These are phyloP conservation scores for Onygenales sp. DNA, from an alignment of 2,329 filamentous ascomycete species.

Conservation along the genomic window DNA sequence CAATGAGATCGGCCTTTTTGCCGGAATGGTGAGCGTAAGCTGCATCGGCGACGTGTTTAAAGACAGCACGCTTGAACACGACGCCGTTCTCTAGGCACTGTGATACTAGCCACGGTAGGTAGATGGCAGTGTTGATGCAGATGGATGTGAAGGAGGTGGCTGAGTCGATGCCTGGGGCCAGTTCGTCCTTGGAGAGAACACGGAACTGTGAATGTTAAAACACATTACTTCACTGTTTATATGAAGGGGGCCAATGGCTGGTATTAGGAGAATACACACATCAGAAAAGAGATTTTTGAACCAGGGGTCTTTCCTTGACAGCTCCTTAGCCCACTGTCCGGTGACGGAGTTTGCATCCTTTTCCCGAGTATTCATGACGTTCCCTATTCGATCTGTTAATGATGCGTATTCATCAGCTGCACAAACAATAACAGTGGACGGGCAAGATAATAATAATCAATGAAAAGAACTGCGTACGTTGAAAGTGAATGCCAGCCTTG, in stretches of 20 bases:
- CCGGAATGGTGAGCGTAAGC: constrained; percentile 49
- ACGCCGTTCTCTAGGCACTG: constrained; percentile 69
- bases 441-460: background rate
- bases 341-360: constrained; percentile 51
- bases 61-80: constrained; percentile 51
- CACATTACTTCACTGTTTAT: background rate
- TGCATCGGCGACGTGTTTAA: constrained; percentile 67
- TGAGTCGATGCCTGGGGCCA: constrained; percentile 58
- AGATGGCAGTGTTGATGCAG: constrained; percentile 84
- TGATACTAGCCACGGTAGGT: constrained; percentile 75
- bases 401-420: background rate
- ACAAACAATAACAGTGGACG: too few relatives aligned
- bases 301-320: constrained; percentile 63
- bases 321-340: constrained; percentile 54
- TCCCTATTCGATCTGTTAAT: constrained; percentile 25
- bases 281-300: constrained; percentile 63
- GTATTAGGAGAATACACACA: constrained; percentile 29
- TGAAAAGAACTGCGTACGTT: constrained; percentile 42
- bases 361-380: constrained; percentile 48
- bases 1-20: constrained; percentile 53
- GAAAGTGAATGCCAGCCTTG: constrained; percentile 73
- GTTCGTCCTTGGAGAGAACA: constrained; percentile 45
- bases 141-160: constrained; percentile 72
- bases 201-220: constrained; percentile 43
- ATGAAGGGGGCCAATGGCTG: background rate